These are phyloP conservation scores for Paraconiothyrium brasiliense DNA, from an alignment of 2,329 filamentous ascomycete genomes.

Conservation along the genomic window DNA sequence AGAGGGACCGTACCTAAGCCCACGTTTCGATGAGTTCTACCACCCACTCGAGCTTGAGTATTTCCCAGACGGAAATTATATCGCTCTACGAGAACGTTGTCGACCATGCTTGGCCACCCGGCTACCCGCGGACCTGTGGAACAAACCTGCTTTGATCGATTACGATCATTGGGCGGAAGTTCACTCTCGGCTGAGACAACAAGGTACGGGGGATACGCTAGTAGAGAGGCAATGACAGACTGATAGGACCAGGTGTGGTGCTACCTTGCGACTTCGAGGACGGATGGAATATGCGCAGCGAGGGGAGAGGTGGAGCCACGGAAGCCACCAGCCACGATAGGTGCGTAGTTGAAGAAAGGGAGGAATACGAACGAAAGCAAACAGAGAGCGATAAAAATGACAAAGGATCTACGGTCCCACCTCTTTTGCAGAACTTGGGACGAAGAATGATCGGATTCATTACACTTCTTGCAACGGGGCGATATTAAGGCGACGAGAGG, in stretches of 20 bases:
- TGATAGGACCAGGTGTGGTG: background rate
- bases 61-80: background rate
- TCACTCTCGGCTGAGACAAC: constrained; percentile 3
- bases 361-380: background rate
- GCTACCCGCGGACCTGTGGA: constrained; percentile 1
- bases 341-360: background rate
- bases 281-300: background rate
- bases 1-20: background rate
- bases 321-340: background rate
- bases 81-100: background rate
- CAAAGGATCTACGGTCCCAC: background rate
- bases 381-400: background rate
- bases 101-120: background rate
- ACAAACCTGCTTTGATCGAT: constrained; percentile 20
- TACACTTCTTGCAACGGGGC: background rate
- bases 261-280: constrained; percentile 5
- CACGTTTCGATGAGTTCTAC: background rate
- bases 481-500: background rate
- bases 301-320: background rate
- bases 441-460: background rate
- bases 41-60: background rate
- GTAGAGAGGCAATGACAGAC: background rate
- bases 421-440: background rate
- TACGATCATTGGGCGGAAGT: constrained; percentile 22
- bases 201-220: constrained; percentile 8